These are phyloP conservation scores for Mycena polygramma DNA, from an alignment of 768 basidiomycete genomes.

Conservation along the genomic window DNA sequence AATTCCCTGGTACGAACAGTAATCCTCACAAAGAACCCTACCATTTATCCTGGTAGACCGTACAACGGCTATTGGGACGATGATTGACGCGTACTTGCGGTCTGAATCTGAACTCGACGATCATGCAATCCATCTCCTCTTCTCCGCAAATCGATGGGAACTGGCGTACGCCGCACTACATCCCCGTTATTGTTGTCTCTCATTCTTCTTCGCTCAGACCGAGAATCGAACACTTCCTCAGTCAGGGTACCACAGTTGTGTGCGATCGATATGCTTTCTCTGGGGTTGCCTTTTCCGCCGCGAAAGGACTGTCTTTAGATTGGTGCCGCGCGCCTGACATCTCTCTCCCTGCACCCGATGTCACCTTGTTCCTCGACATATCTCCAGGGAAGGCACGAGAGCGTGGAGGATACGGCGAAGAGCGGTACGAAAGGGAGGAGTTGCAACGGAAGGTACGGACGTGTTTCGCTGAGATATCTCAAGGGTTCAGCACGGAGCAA, in stretches of 20 bases:
- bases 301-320: slow-evolving; percentile 76
- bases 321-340: slow-evolving; percentile 92
- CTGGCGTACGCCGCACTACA: slow-evolving; percentile 69
- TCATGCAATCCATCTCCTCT: slow-evolving; percentile 91
- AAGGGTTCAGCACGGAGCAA: slow-evolving; percentile 10
- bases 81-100: slow-evolving; percentile 93
- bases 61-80: slow-evolving; percentile 89
- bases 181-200: background rate
- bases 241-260: slow-evolving; percentile 77
- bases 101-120: slow-evolving; percentile 91
- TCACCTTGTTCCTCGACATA: slow-evolving; percentile 90
- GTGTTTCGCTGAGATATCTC: slow-evolving; percentile 22
- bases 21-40: background rate
- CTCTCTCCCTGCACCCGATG: slow-evolving; percentile 90
- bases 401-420: slow-evolving; percentile 87
- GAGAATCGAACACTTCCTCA: slow-evolving; percentile 70
- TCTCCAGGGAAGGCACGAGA: slow-evolving; percentile 73
- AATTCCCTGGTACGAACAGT: slow-evolving; percentile 84
- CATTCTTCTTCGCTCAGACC: slow-evolving; percentile 53
- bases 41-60: slow-evolving; percentile 68
- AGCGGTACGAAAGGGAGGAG: slow-evolving; percentile 88
- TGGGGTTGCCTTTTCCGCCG: slow-evolving; percentile 89
- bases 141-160: slow-evolving; percentile 98
- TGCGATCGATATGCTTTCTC: slow-evolving; percentile 98
- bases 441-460: slow-evolving; percentile 62